phyloP scores from a whole-genome alignment of 805 yeast genomes.

The Maudiozyma barnettii region DNA sequence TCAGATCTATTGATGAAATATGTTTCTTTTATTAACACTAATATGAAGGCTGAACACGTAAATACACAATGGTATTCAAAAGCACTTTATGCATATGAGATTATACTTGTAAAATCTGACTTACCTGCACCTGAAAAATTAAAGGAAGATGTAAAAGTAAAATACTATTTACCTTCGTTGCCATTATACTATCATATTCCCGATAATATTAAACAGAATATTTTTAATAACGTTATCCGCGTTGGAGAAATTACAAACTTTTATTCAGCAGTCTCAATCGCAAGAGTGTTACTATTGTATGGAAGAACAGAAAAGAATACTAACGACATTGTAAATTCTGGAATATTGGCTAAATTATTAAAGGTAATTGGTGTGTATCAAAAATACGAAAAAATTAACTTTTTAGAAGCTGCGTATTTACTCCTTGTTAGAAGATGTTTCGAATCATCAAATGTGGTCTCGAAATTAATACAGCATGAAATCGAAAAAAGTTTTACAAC shows the following conservation, averaged over 20 bases:
- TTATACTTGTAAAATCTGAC: conserved; percentile 41
- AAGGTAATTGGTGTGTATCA: conserved; percentile 32
- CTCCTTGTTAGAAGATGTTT: conserved; percentile 58
- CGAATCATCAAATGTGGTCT: conserved; percentile 48
- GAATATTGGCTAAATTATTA: conserved; percentile 40
- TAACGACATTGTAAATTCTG: conserved; percentile 36
- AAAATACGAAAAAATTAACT: conserved; percentile 31
- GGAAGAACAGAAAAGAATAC: conserved; percentile 38
- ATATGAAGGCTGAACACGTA: conserved; percentile 31
- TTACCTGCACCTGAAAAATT: conserved; percentile 39
- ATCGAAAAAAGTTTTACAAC: conserved; percentile 36
- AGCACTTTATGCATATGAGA: conserved; percentile 47
- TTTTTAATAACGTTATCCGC: conserved; percentile 38
- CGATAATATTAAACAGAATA: conserved; percentile 15
- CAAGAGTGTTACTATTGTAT: conserved; percentile 46
- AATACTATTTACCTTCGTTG: conserved; percentile 11
- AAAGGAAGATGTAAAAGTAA: conserved; percentile 14
- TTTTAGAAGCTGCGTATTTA: conserved; percentile 40
- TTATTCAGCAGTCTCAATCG: conserved; percentile 42
- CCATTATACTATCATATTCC: conserved; percentile 20
- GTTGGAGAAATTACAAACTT: conserved; percentile 34
- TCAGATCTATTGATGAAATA: conserved; percentile 30
- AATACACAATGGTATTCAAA: conserved; percentile 51
- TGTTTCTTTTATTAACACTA: conserved; percentile 29
- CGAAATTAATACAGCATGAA: conserved; percentile 42